These are phyloP conservation scores for Entrophospora sp. DNA, from an alignment of 192 early-diverging fungal species.

Conservation along the genomic window DNA sequence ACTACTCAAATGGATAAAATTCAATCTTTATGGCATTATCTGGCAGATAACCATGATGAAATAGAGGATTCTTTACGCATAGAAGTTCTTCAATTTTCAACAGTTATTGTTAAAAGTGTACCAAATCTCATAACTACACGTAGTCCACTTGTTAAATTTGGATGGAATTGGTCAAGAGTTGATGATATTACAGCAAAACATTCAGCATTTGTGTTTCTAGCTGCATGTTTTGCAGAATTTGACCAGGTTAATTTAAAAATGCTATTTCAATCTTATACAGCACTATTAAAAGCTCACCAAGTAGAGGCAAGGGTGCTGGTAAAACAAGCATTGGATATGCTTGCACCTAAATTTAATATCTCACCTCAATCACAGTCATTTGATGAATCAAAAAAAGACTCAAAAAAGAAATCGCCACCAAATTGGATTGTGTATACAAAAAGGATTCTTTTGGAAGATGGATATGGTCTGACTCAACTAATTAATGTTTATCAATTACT, in stretches of 20 bases:
- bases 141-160: constrained; percentile 43
- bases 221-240: constrained; percentile 87
- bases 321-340: constrained; percentile 87
- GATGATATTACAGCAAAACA: constrained; percentile 96
- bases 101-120: constrained; percentile 77
- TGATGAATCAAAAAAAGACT: neutral
- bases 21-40: constrained; percentile 38
- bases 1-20: constrained; percentile 50
- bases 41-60: constrained; percentile 51
- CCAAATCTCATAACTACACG: constrained; percentile 47
- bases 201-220: constrained; percentile 87
- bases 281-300: constrained; percentile 82
- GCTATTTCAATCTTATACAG: constrained; percentile 52
- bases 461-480: constrained; percentile 81
- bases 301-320: constrained; percentile 80
- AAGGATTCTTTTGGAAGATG: constrained; percentile 86
- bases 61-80: constrained; percentile 62
- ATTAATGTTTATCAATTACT: constrained; percentile 88
- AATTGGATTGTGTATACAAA: constrained; percentile 84
- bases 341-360: constrained; percentile 58
- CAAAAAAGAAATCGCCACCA: constrained; percentile 33
- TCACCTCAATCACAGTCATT: neutral
- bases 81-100: constrained; percentile 88
- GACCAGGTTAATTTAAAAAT: constrained; percentile 72
- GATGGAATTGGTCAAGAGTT: constrained; percentile 72